Evolutionary conservation across 1,284 basidiomycete genomes (phyloP).

Genomic region (Gomphus sp.): DNA sequence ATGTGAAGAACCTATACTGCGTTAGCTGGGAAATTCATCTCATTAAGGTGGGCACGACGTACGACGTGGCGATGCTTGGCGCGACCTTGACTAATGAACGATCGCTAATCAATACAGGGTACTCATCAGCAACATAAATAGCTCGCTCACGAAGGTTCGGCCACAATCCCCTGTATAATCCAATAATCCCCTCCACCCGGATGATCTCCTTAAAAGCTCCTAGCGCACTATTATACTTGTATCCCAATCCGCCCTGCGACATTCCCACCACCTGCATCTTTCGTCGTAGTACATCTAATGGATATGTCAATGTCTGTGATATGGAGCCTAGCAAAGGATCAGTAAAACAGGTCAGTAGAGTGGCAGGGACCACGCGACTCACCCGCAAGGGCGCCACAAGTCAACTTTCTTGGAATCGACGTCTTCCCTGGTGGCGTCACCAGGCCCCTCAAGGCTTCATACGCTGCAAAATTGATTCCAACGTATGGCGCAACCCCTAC

Average conservation of each 20-base stretch:
- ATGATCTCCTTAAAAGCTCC: conserved; percentile 69
- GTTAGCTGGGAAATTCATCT: neutral
- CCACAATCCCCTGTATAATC: conserved; percentile 83
- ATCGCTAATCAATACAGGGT: neutral
- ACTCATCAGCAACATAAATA: conserved; percentile 10
- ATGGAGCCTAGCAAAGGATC: conserved; percentile 48
- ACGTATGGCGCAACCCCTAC: conserved; percentile 92
- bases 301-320: conserved; percentile 91
- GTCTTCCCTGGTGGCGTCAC: conserved; percentile 72
- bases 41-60: conserved; percentile 4
- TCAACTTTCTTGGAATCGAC: conserved; percentile 51
- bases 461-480: conserved; percentile 76
- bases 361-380: conserved; percentile 16
- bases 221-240: conserved; percentile 70
- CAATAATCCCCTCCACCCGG: conserved; percentile 61
- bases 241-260: conserved; percentile 47
- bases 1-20: conserved; percentile 49
- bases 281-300: conserved; percentile 87
- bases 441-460: conserved; percentile 61
- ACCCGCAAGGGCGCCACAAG: conserved; percentile 74
- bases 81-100: conserved; percentile 66
- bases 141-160: conserved; percentile 77
- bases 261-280: conserved; percentile 96
- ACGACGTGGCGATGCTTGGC: conserved; percentile 82
- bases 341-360: neutral